Conservation (phyloP, 495 filamentous ascomycete species). For the Physcia stellaris region DNA sequence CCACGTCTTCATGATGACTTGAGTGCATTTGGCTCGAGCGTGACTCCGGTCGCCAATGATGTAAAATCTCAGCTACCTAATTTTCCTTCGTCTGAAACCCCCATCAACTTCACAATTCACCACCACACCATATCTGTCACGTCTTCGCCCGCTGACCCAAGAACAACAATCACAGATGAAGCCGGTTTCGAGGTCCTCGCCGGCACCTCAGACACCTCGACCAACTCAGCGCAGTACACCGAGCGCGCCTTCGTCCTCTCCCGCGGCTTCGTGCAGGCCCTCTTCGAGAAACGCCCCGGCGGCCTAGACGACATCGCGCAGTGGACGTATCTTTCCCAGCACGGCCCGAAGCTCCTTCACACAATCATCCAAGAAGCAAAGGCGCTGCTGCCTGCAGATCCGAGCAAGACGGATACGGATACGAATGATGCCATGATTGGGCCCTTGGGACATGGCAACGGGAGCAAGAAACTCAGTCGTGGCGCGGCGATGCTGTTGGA, state of each 20-base stretch:
- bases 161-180: slow-evolving; percentile 33
- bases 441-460: neutral
- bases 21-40: slow-evolving; percentile 47
- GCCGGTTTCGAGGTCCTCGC: slow-evolving; percentile 39
- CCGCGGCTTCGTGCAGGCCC: slow-evolving; percentile 37
- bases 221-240: slow-evolving; percentile 37
- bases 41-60: slow-evolving; percentile 29
- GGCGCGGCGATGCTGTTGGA: slow-evolving; percentile 27
- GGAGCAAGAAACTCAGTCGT: slow-evolving; percentile 17
- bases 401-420: neutral
- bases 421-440: neutral
- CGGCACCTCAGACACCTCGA: slow-evolving; percentile 24
- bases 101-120: neutral
- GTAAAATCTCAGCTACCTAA: slow-evolving; percentile 42
- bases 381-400: neutral
- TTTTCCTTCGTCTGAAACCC: slow-evolving; percentile 20
- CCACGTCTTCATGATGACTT: slow-evolving; percentile 20
- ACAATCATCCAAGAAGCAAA: slow-evolving; percentile 23
- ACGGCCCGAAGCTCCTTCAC: slow-evolving; percentile 24
- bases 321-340: slow-evolving; percentile 32
- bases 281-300: slow-evolving; percentile 24
- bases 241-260: slow-evolving; percentile 42
- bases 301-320: slow-evolving; percentile 35
- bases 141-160: no score
- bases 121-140: neutral